Conservation (phyloP, 2,329 filamentous ascomycete species). For the Clonostachys rosea region DNA sequence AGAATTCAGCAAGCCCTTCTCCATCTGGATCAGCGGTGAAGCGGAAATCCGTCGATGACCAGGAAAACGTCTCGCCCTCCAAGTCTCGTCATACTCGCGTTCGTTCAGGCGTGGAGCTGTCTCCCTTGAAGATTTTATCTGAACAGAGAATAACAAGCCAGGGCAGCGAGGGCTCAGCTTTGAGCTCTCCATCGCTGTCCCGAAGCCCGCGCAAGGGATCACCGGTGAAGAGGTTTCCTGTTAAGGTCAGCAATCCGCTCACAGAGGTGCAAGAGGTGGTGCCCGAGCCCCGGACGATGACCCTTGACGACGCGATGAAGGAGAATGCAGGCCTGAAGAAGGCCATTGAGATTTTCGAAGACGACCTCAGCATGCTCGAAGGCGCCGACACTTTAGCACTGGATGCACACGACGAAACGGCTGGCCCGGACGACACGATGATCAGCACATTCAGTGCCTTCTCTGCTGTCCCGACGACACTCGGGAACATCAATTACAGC, state of each 20-base stretch:
- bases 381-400: conserved; percentile 15
- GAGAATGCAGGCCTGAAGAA: conserved; percentile 52
- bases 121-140: conserved; percentile 51
- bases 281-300: conserved; percentile 27
- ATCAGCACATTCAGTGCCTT: conserved; percentile 85
- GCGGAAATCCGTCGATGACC: conserved; percentile 16
- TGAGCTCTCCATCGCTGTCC: neutral
- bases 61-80: conserved; percentile 42
- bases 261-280: conserved; percentile 8
- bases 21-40: neutral
- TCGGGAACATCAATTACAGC: conserved; percentile 68
- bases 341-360: conserved; percentile 60
- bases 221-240: conserved; percentile 56
- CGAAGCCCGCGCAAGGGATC: conserved; percentile 26
- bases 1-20: conserved; percentile 7
- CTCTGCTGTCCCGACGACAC: conserved; percentile 81
- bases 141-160: conserved; percentile 9
- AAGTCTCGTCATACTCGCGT: conserved; percentile 50
- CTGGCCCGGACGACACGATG: conserved; percentile 64
- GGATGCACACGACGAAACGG: conserved; percentile 24
- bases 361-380: conserved; percentile 30
- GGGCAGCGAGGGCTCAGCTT: neutral
- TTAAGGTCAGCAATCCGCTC: conserved; percentile 41
- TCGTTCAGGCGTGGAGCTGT: conserved; percentile 51
- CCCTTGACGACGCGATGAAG: conserved; percentile 46